phyloP scores from a whole-genome alignment of 2,329 filamentous ascomycete species.

The Alternaria rosae region DNA sequence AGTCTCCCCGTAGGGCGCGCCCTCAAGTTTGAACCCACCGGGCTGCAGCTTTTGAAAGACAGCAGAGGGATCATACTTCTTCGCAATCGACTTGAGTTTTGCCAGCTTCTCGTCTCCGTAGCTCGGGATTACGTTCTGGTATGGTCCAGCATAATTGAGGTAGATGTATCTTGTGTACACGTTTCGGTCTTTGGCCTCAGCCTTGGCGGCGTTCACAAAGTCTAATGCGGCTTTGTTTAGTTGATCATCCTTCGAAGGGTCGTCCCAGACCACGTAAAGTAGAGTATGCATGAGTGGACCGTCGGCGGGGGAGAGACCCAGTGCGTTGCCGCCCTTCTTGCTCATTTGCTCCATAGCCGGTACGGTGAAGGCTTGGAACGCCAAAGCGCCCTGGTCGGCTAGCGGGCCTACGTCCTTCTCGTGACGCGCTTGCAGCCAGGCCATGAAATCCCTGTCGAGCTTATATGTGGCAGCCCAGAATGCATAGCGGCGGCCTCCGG shows the following conservation, averaged over 20 bases:
- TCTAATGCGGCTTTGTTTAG: conserved; percentile 18
- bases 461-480: conserved; percentile 37
- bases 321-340: conserved; percentile 32
- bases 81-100: conserved; percentile 25
- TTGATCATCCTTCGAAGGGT: conserved; percentile 23
- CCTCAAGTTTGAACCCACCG: conserved; percentile 30
- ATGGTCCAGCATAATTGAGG: conserved; percentile 57
- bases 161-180: conserved; percentile 48
- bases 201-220: conserved; percentile 18
- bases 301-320: conserved; percentile 25
- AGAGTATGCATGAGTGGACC: conserved; percentile 25
- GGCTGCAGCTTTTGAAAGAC: conserved; percentile 33
- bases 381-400: conserved; percentile 14
- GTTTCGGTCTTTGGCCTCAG: conserved; percentile 19
- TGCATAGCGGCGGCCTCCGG: conserved; percentile 36
- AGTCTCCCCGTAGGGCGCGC: conserved; percentile 18
- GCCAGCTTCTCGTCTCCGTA: conserved; percentile 51
- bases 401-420: conserved; percentile 21
- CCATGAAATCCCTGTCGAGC: conserved; percentile 24
- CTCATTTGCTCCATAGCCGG: conserved; percentile 19
- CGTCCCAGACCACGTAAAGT: conserved; percentile 27
- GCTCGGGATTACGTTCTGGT: conserved; percentile 52
- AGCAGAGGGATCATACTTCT: conserved; percentile 29
- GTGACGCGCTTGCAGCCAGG: conserved; percentile 26
- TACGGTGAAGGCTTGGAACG: conserved; percentile 23